These are phyloP conservation scores for Pharus latifolius DNA, from an alignment of 176 grass and related monocot genomes.

Conservation along the genomic window DNA sequence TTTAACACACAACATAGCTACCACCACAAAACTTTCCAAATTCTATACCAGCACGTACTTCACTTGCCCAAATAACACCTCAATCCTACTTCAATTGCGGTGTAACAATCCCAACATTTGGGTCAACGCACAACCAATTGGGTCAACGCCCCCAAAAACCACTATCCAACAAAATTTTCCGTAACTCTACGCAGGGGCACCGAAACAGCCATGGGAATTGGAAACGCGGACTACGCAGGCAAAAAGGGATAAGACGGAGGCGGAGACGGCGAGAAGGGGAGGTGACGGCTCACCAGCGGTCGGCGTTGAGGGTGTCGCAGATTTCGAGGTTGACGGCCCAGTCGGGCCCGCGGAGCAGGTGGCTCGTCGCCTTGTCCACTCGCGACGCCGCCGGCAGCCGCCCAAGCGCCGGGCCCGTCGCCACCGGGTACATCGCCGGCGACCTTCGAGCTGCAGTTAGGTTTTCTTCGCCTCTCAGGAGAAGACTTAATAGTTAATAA, in stretches of 20 bases:
- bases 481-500: background rate
- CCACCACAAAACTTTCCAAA: background rate
- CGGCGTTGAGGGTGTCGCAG: slow-evolving; percentile 81
- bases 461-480: background rate
- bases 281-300: slow-evolving; percentile 51
- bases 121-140: slow-evolving; percentile 26
- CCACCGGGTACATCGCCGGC: slow-evolving; percentile 24
- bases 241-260: background rate
- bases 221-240: background rate
- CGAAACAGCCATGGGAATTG: background rate
- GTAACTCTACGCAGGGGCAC: background rate
- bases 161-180: background rate
- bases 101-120: background rate
- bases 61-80: background rate
- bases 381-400: slow-evolving; percentile 39
- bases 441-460: too few relatives aligned
- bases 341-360: slow-evolving; percentile 76
- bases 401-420: slow-evolving; percentile 7
- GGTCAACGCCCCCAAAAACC: background rate
- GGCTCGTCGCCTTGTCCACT: slow-evolving; percentile 95
- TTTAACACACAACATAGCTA: background rate
- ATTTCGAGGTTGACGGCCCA: slow-evolving; percentile 96
- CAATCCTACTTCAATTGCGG: background rate
- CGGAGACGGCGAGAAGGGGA: background rate
- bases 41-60: background rate